Conservation (phyloP, 1,284 basidiomycete species). For the Trichosporon ovoides region DNA sequence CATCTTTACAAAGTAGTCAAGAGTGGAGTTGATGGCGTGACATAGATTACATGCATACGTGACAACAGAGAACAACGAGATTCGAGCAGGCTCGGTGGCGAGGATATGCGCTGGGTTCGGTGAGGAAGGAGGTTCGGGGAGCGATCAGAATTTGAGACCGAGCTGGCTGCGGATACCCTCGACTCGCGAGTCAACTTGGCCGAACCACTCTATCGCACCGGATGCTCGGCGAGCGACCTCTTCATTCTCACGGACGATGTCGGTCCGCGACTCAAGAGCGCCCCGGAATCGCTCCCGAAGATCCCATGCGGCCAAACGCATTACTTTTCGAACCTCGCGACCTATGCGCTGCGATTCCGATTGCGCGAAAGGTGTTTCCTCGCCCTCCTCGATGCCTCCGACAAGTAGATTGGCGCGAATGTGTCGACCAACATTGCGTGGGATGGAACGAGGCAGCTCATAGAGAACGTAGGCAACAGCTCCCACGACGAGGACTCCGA, state of each 20-base stretch:
- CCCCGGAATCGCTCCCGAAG: conserved; percentile 73
- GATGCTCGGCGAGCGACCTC: conserved; percentile 63
- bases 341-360: conserved; percentile 67
- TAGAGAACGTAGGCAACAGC: conserved; percentile 75
- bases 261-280: conserved; percentile 70
- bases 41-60: conserved; percentile 1
- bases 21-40: neutral
- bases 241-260: conserved; percentile 74
- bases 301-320: conserved; percentile 87
- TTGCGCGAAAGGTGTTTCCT: conserved; percentile 58
- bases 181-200: conserved; percentile 57
- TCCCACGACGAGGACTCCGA: conserved; percentile 67
- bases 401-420: conserved; percentile 54
- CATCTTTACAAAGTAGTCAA: conserved; percentile 47
- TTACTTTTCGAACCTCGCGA: conserved; percentile 88
- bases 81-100: neutral
- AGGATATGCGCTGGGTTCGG: neutral
- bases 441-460: conserved; percentile 85
- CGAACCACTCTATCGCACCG: conserved; percentile 70
- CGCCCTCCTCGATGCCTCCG: conserved; percentile 31
- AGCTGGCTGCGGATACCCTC: conserved; percentile 53
- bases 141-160: conserved; percentile 27
- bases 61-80: neutral
- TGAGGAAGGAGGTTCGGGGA: too few species aligned
- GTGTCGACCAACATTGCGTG: conserved; percentile 78